Base-by-base conservation (phyloP, 75 land plant species). In the Pinus taeda region DNA sequence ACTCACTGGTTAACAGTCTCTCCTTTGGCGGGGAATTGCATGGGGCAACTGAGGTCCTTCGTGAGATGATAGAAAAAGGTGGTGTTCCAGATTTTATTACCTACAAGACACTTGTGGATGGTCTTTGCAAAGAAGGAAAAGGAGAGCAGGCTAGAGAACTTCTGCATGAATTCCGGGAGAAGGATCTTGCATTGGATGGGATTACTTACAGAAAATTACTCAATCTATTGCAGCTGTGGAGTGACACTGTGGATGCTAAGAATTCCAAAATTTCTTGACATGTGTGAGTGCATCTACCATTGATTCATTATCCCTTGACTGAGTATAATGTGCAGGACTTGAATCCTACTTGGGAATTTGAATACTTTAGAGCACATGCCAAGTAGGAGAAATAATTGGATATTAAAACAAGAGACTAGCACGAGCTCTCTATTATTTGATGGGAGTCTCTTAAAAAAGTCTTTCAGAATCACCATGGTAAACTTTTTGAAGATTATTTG, bases 1-100 rank as follows among this genome's bases (percentile, higher is more conserved):
- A 91, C 76, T 88, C 89, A 3, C 75, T 91, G 53, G 85, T 86
- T 60, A 82, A 79, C 77, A 75, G 86, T 56, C 57, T 86, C 69
- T 84, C 93, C 49, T 64, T 88, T 53, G 64, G 6, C 42, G 89
- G 91, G 42, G 85, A 91, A 77, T 71, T 84, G 69, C 82, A 86
- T 11, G 83, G 84, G 57, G 90, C 90, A 3, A 80, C 83, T 45
- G 58, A 49, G 57, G 53, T 76, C 30, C 62, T 91, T 42, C 74
- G 81, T 85, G 90, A 88, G 75, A 83, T 86, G 90, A 29, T 36
- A 80, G 77, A 76, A 6, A 74, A 65, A 18, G 67, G 77, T n/a
- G 79, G 79, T 57, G 13, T 60, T 15, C 65, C 80, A 26, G 86
- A 88, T 62, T 81, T 83, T 37, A 86, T 88, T 53, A 91, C 93